Percentiles rank a stretch among this genome's conserved stretches.
Conservation (phyloP, 139 green algal species). For the Astrephomene gubernaculifera region DNA sequence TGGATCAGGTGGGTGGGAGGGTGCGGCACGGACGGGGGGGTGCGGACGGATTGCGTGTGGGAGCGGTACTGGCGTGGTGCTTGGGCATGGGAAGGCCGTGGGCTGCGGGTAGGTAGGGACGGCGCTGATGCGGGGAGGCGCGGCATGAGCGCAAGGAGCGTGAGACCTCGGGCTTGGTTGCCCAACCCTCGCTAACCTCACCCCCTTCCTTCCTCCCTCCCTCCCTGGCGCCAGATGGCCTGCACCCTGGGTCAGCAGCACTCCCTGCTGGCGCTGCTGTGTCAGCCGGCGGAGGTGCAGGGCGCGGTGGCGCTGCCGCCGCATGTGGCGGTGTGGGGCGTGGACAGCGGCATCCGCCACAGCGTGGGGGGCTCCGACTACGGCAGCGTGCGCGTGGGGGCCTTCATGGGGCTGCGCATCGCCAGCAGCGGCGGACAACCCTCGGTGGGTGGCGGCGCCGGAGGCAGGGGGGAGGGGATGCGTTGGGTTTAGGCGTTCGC, state of each 20-base stretch:
- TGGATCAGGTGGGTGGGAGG: constrained; percentile 79
- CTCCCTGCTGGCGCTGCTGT: constrained; percentile 86
- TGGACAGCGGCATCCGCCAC: constrained; percentile 93
- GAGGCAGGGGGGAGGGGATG: too few species aligned
- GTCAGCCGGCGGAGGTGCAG: constrained; percentile 86
- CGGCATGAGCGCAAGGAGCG: too few species aligned
- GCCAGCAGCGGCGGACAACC: constrained; percentile 15
- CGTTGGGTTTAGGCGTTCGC: too few species aligned
- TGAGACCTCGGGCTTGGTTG: too few species aligned
- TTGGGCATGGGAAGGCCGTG: too few species aligned
- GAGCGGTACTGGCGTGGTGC: too few species aligned
- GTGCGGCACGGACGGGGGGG: neutral
- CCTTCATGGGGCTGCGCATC: constrained; percentile 92
- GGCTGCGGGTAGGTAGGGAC: too few species aligned
- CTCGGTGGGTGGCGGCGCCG: constrained; percentile 24
- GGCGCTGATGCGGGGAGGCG: too few species aligned
- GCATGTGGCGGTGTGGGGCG: constrained; percentile 75
- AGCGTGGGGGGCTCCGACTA: constrained; percentile 90
- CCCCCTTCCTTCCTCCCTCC: too few species aligned
- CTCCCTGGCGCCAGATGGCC: constrained; percentile 78
- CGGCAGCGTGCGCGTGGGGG: constrained; percentile 79
- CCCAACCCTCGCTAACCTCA: too few species aligned
- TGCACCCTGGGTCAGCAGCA: constrained; percentile 73
- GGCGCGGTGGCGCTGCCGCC: constrained; percentile 73
- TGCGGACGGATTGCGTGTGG: too few species aligned